Conservation (phyloP, 257 asterid species). For the Misopates orontium region DNA sequence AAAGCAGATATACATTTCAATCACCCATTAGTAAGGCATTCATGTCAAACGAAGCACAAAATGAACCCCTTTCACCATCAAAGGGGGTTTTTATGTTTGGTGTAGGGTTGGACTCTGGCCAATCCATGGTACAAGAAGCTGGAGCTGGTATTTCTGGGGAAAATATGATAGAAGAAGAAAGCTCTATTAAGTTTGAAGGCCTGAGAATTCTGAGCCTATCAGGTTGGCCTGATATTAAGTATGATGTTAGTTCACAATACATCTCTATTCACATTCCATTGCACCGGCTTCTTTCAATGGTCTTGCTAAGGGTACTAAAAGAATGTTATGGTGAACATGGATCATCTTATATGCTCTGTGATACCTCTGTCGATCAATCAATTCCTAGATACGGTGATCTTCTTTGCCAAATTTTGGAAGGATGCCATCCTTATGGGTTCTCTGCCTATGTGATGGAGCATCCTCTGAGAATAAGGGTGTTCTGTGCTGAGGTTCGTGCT, state of each 20-base stretch:
- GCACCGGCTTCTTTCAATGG: constrained; percentile 79
- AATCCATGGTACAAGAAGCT: constrained; percentile 42
- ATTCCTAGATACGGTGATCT: constrained; percentile 49
- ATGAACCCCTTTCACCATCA: constrained; percentile 40
- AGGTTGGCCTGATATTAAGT: constrained; percentile 80
- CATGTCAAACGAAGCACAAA: constrained; percentile 38
- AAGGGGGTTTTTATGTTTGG: constrained; percentile 39
- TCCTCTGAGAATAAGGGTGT: constrained; percentile 90
- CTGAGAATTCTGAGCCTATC: constrained; percentile 66
- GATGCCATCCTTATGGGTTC: constrained; percentile 87
- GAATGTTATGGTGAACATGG: constrained; percentile 70
- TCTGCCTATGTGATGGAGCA: constrained; percentile 94
- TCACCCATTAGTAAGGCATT: constrained; percentile 43
- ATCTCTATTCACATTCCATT: constrained; percentile 81
- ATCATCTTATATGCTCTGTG: constrained; percentile 26
- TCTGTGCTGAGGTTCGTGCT: constrained; percentile 94
- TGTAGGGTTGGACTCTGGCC: constrained; percentile 48
- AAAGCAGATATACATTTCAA: constrained; percentile 51
- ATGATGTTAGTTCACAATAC: constrained; percentile 84
- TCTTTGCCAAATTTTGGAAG: constrained; percentile 73
- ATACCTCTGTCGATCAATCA: constrained; percentile 43
- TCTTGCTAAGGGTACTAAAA: constrained; percentile 67
- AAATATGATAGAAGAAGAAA: constrained; percentile 52
- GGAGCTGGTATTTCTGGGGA: constrained; percentile 67
- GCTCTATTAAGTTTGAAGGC: constrained; percentile 57